phyloP scores from a whole-genome alignment of 441 rosid genomes.

The Macaranga tanarius region DNA sequence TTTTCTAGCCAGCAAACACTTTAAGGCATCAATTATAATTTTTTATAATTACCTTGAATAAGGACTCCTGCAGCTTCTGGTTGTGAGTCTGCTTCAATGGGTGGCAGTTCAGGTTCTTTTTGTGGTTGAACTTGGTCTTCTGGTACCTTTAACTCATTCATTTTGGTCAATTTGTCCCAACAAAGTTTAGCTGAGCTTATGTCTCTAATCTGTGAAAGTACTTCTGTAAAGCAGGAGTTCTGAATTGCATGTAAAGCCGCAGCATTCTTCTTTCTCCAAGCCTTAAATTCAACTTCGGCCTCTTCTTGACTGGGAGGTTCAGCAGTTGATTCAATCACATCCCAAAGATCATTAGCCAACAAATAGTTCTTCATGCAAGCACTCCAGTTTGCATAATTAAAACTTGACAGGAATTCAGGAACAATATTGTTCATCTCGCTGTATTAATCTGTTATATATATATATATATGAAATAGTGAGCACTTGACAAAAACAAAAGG shows the following conservation, averaged over 20 bases:
- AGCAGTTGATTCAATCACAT: not conserved
- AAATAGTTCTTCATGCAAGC: not conserved
- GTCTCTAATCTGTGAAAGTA: not conserved
- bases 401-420: not conserved
- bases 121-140: not conserved
- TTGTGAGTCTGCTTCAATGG: not conserved
- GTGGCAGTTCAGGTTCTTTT: not conserved
- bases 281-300: not conserved
- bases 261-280: slow-evolving; percentile 8
- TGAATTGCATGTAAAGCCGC: not conserved
- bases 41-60: too few species aligned
- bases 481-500: too few species aligned
- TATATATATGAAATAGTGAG: too few species aligned
- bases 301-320: not conserved
- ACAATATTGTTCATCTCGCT: not conserved
- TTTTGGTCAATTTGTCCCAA: not conserved
- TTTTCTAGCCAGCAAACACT: too few species aligned
- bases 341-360: not conserved
- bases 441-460: too few species aligned
- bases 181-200: not conserved
- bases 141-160: not conserved
- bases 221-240: not conserved
- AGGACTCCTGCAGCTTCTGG: too few species aligned
- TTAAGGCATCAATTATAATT: too few species aligned
- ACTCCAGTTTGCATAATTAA: not conserved